Evolutionary conservation across 495 filamentous ascomycete species (phyloP), one percentile per base, ranked within the genome.

Genomic region (Baudoinia panamericana): DNA sequence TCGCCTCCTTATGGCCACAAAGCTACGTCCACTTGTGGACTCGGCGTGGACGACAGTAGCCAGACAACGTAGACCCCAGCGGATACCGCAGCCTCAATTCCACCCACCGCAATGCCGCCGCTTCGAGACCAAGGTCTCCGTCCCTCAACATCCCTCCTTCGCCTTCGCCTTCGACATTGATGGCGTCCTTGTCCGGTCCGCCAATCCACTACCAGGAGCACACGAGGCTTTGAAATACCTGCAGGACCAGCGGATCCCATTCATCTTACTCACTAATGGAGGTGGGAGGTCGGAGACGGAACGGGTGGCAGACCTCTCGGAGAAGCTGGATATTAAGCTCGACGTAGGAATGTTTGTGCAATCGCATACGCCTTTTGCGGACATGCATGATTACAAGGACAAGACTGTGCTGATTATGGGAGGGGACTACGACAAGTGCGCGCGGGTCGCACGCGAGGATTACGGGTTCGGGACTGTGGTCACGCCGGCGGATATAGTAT

Each of bases 91-190:
- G n/a, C n/a, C n/a, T n/a, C n/a, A n/a, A n/a, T n/a, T n/a, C n/a
- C n/a, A n/a, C n/a, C n/a, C n/a, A n/a, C n/a, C n/a, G 9, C 26
- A 29, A 39, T 39, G 19, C 16, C 42, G 48, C 15, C 12, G 31
- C 10, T 52, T 52, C 39, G 43, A 52, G 17, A 52, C 48, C 18
- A 11, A 10, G 5, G 30, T 43, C 21, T 15, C 38, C 9, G 13
- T 13, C 20, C n/a, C 12, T 34, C 32, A 32, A 23, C 20, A 69
- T 36, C 72, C 77, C 11, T 65, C 72, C 56, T 84, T 82, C 51
- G 84, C 79, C 5, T 90, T 92, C 63, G 82, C 79, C 12, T 86
- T 92, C 55, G 84, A 92, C 58, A 93, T 96, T 54, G 90, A 99
- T 57, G 92, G 92, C 45, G 92, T 99, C 19, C 78, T 99, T 15